These are phyloP conservation scores for Boletus huronensis DNA, from an alignment of 768 basidiomycete genomes.

Conservation along the genomic window DNA sequence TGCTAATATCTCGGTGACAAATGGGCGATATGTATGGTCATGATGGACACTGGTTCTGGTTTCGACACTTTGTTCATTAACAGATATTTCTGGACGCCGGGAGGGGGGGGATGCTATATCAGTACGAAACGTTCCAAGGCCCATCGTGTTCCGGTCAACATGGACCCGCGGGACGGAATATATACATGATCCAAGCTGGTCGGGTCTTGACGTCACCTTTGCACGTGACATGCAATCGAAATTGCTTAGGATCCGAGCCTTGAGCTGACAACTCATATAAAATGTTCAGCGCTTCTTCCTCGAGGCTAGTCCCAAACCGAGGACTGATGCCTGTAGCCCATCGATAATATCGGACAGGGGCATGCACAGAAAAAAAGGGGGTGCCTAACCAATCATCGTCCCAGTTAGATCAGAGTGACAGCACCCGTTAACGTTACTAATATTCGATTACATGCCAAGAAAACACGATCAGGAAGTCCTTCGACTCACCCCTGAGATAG, in stretches of 20 bases:
- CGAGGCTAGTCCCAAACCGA: background rate
- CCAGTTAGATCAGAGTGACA: background rate
- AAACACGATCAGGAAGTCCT: conserved; percentile 1
- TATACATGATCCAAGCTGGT: background rate
- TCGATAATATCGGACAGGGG: background rate
- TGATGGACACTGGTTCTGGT: background rate
- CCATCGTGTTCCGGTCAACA: conserved; percentile 1
- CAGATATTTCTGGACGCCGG: background rate
- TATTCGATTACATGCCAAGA: background rate
- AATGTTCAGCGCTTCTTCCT: background rate
- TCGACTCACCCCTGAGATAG: background rate
- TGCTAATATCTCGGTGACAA: background rate
- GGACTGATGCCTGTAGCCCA: background rate
- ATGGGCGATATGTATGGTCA: background rate
- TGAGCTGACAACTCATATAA: background rate
- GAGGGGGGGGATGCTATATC: background rate
- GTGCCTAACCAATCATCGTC: background rate
- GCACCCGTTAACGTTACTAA: background rate
- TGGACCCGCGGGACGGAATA: conserved; percentile 1
- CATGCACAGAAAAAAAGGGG: background rate
- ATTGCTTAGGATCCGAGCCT: background rate
- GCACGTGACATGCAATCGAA: background rate
- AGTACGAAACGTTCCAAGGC: background rate
- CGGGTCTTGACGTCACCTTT: background rate
- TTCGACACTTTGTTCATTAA: background rate